Base-by-base conservation (phyloP, 1,284 basidiomycete species). In the Ustilago trichophora region DNA sequence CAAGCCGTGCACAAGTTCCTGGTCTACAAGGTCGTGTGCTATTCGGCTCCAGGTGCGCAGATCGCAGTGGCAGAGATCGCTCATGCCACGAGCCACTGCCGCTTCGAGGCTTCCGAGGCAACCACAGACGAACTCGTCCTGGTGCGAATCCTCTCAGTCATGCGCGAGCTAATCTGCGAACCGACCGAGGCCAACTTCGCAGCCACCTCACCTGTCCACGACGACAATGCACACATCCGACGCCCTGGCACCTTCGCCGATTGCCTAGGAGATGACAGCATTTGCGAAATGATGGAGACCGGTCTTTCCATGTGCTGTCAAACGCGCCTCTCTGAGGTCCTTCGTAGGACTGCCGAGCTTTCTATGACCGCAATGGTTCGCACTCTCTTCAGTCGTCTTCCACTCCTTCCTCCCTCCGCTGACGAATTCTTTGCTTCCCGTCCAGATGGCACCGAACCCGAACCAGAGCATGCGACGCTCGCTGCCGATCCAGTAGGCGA, bases 271-370 rank as follows among this genome's bases (percentile, higher is more conserved):
- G 95, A 99, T 77, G 88, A 96, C 58, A 91, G 93, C 80, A 90
- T 98, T 16, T 98, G 96, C 82, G 95, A 98, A 83, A 93, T 98
- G 88, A 85, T 99, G 77, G 96, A 99, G 83, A 97, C 95, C 6
- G 94, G 96, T 1, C 83, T 99, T 66, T 96, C 93, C 31, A 98
- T 96, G 75, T 93, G 93, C 72, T 98, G 95, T 82, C 92, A 98
- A 80, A 96, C 95, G 85, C 86, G 96, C 35, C 85, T 98, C 6
- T 92, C 91, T 75, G 92, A 94, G 82, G 89, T 91, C 52, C 85
- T 96, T 16, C 88, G 96, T 40, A 88, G 90, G 32, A 92, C 91
- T n/a, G 94, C 96, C 1, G 94, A 98, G 81, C 87, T 88, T n/a
- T 91, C 90, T 0, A 95, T 98, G 87, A 90, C 95, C 72, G 85